Conservation (phyloP, 805 yeast species). For the Teunomyces cretensis region DNA sequence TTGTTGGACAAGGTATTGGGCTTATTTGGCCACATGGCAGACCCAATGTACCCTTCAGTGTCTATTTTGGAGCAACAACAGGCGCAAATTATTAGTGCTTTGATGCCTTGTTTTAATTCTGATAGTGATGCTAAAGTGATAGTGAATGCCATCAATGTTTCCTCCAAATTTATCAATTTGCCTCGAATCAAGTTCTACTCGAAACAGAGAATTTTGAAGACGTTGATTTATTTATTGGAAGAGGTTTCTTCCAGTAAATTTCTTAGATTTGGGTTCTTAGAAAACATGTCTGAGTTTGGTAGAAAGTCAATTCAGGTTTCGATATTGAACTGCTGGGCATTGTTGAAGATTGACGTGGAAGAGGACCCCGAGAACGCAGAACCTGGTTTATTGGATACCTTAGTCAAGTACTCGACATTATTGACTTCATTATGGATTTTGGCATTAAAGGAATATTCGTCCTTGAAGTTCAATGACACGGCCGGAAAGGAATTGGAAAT, state of each 20-base stretch:
- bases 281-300: conserved; percentile 42
- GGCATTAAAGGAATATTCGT: conserved; percentile 70
- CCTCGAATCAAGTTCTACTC: conserved; percentile 45
- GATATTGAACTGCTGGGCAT: conserved; percentile 73
- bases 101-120: conserved; percentile 78
- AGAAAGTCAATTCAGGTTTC: conserved; percentile 58
- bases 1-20: conserved; percentile 64
- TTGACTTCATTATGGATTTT: conserved; percentile 80
- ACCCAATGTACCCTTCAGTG: conserved; percentile 69
- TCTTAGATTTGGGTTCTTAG: conserved; percentile 57
- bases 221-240: conserved; percentile 66
- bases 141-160: conserved; percentile 71
- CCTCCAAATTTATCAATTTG: conserved; percentile 65
- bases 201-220: conserved; percentile 52
- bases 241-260: conserved; percentile 46
- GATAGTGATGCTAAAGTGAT: conserved; percentile 75
- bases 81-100: conserved; percentile 88
- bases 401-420: conserved; percentile 55
- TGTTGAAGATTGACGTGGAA: conserved; percentile 40
- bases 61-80: conserved; percentile 87
- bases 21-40: conserved; percentile 59
- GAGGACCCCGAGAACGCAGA: conserved; percentile 28
- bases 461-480: conserved; percentile 53
- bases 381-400: conserved; percentile 47
- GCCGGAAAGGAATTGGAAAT: conserved; percentile 42